Percentiles rank a stretch among this genome's conserved stretches.
Conservation (phyloP, 371 early-diverging fungal species). For the Parasitella parasitica region DNA sequence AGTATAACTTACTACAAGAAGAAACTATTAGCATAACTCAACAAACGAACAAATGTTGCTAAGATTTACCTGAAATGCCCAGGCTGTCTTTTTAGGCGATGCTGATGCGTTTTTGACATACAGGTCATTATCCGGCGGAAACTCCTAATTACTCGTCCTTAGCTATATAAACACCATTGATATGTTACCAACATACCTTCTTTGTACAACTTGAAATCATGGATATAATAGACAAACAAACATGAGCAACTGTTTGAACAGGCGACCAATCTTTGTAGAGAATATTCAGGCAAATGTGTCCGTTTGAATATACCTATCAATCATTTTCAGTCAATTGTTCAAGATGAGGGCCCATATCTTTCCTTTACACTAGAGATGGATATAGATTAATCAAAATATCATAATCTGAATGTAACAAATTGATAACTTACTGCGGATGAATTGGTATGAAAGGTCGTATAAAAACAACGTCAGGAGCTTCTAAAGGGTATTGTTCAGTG, state of each 20-base stretch:
- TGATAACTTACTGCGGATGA: slow-evolving; percentile 76
- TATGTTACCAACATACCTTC: slow-evolving; percentile 50
- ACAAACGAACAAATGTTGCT: neutral
- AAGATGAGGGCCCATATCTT: too few species aligned
- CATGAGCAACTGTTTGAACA: slow-evolving; percentile 89
- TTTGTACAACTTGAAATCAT: slow-evolving; percentile 87
- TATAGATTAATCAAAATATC: neutral
- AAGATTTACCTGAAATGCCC: slow-evolving; percentile 74
- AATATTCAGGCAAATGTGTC: slow-evolving; percentile 95
- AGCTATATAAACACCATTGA: neutral
- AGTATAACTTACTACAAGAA: slow-evolving; percentile 16
- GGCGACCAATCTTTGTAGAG: slow-evolving; percentile 96
- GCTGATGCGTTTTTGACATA: slow-evolving; percentile 67
- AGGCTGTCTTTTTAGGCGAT: slow-evolving; percentile 83
- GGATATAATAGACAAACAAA: slow-evolving; percentile 92
- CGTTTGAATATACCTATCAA: slow-evolving; percentile 84
- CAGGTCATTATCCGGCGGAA: slow-evolving; percentile 72
- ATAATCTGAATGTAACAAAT: neutral
- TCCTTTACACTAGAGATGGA: neutral
- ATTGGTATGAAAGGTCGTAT: slow-evolving; percentile 67
- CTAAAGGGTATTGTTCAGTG: slow-evolving; percentile 80
- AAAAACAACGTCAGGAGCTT: slow-evolving; percentile 85
- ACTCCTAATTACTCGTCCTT: slow-evolving; percentile 47
- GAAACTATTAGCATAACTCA: neutral
- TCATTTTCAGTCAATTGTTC: neutral